phyloP scores from a whole-genome alignment of 2,329 filamentous ascomycete genomes.

The Xylaria hypoxylon region DNA sequence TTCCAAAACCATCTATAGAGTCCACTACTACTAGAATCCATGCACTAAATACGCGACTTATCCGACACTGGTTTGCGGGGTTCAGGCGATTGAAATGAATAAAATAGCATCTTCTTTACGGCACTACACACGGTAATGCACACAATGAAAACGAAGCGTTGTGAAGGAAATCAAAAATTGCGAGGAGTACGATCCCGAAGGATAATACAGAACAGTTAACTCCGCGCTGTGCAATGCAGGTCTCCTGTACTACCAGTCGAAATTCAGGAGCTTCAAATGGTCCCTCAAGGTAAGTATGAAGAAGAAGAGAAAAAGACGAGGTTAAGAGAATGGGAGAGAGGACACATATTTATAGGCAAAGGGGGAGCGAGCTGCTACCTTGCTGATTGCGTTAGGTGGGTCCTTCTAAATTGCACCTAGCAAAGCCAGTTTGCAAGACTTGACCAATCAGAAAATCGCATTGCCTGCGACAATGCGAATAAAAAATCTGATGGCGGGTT shows the following conservation, averaged over 20 bases:
- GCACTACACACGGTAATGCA: conserved; percentile 52
- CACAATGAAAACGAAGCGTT: conserved; percentile 57
- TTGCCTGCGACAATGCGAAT: conserved; percentile 2
- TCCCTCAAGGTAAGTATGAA: conserved; percentile 66
- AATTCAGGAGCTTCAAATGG: conserved; percentile 58
- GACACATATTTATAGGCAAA: conserved; percentile 40
- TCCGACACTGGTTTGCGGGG: too few relatives aligned
- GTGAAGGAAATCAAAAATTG: conserved; percentile 62
- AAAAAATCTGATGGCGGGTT: conserved; percentile 3
- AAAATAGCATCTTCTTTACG: conserved; percentile 56
- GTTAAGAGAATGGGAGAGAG: conserved; percentile 34
- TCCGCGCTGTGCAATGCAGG: conserved; percentile 67
- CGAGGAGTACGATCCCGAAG: conserved; percentile 64
- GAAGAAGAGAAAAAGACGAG: conserved; percentile 53
- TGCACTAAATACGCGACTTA: too few relatives aligned
- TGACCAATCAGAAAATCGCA: conserved; percentile 34
- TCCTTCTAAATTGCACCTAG: conserved; percentile 3
- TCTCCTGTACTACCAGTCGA: conserved; percentile 56
- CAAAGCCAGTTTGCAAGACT: not conserved
- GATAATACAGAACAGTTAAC: conserved; percentile 62
- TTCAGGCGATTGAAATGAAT: too few relatives aligned
- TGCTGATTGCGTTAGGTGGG: conserved; percentile 40
- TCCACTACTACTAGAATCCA: too few relatives aligned
- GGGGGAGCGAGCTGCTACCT: conserved; percentile 18
- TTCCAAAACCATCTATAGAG: too few relatives aligned